A percentile compares a stretch with the other conserved stretches of the same genome.
Evolutionary conservation across 768 basidiomycete genomes (phyloP).

Genomic region (Mycena rebaudengoi): DNA sequence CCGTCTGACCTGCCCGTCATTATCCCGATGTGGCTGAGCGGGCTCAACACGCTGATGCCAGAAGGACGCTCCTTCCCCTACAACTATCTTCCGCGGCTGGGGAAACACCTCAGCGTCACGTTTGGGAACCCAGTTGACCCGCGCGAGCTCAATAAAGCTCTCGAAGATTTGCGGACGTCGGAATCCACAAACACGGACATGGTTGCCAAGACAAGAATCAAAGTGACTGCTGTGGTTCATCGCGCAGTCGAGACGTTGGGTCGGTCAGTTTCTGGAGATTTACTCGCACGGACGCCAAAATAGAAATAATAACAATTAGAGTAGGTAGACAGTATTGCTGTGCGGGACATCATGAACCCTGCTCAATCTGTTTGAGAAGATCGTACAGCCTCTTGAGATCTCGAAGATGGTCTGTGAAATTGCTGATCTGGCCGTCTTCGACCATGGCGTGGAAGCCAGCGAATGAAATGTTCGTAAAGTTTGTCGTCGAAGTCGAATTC

Average conservation of each 20-base stretch:
- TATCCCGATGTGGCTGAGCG: constrained; percentile 95
- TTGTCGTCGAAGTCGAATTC: too few relatives aligned
- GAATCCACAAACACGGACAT: constrained; percentile 18
- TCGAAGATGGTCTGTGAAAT: constrained; percentile 26
- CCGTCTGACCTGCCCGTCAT: constrained; percentile 70
- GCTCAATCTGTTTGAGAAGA: constrained; percentile 14
- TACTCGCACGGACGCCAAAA: constrained; percentile 31
- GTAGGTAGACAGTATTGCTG: neutral
- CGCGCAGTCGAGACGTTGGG: constrained; percentile 62
- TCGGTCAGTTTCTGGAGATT: constrained; percentile 54
- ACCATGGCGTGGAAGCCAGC: constrained; percentile 12
- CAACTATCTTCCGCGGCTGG: constrained; percentile 72
- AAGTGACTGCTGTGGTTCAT: constrained; percentile 64
- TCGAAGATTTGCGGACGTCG: constrained; percentile 23
- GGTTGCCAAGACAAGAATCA: constrained; percentile 53
- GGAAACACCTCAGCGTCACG: constrained; percentile 74
- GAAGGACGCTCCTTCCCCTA: constrained; percentile 80
- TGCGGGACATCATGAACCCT: constrained; percentile 5
- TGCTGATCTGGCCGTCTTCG: constrained; percentile 20
- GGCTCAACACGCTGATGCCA: constrained; percentile 93
- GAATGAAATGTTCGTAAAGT: constrained; percentile 13
- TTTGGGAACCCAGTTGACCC: constrained; percentile 79
- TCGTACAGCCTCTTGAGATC: constrained; percentile 26
- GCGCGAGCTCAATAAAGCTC: too few relatives aligned
- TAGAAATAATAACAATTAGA: constrained; percentile 12